phyloP scores from a whole-genome alignment of 306 rosid genomes.

The Sicyos baderoa region DNA sequence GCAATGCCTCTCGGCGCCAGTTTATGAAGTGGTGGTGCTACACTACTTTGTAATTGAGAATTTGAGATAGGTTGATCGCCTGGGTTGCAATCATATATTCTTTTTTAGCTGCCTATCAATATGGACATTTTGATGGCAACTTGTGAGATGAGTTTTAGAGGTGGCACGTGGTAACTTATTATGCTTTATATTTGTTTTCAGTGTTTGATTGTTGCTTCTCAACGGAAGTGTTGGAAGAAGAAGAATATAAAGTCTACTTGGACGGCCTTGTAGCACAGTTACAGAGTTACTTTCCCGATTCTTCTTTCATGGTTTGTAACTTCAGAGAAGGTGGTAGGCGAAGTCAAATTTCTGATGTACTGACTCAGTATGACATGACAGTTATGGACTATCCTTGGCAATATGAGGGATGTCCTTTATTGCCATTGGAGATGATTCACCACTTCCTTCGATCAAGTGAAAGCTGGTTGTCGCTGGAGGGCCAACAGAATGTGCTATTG shows the following conservation, averaged over 20 bases:
- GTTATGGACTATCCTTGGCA: constrained; percentile 99
- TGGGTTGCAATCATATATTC: not conserved
- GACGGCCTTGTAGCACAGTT: constrained; percentile 91
- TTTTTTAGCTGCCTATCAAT: constrained; percentile 7
- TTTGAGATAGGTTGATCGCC: not conserved
- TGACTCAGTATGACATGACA: constrained; percentile 93
- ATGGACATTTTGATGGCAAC: not conserved
- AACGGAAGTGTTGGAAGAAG: constrained; percentile 82
- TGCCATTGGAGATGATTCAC: constrained; percentile 88
- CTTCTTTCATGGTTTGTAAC: constrained; percentile 96
- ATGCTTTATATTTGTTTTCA: constrained; percentile 25
- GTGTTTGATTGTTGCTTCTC: constrained; percentile 99
- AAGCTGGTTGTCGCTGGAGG: constrained; percentile 95
- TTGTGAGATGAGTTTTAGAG: constrained; percentile 2
- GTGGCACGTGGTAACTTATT: not conserved
- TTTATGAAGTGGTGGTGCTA: not conserved
- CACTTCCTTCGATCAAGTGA: constrained; percentile 98
- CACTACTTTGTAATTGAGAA: constrained; percentile 1
- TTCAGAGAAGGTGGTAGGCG: constrained; percentile 85
- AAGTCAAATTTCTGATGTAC: constrained; percentile 72
- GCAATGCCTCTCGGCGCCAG: not conserved
- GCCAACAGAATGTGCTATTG: constrained; percentile 86
- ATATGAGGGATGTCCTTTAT: constrained; percentile 81
- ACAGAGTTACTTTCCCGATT: constrained; percentile 83
- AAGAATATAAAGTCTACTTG: constrained; percentile 76